These are phyloP conservation scores for Harrya chromipes DNA, from an alignment of 768 basidiomycete species.

Conservation along the genomic window DNA sequence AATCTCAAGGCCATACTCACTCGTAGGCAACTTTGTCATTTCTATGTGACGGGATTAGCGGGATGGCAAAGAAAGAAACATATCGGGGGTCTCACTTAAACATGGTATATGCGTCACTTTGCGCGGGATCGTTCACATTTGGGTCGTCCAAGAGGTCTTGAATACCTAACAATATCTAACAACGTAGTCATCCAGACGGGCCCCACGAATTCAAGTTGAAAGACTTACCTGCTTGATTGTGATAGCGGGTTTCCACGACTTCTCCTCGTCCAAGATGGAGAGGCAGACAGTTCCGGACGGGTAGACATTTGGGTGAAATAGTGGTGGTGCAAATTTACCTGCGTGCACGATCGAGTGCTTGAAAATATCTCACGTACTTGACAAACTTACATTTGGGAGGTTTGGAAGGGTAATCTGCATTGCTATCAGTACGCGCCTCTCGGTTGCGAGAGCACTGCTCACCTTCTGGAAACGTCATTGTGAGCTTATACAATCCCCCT, in stretches of 20 bases:
- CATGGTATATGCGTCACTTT: slow-evolving; percentile 98
- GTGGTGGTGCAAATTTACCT: slow-evolving; percentile 96
- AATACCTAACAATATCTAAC: slow-evolving; percentile 89
- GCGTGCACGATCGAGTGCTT: slow-evolving; percentile 12
- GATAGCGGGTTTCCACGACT: slow-evolving; percentile 98
- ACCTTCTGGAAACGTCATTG: slow-evolving; percentile 98
- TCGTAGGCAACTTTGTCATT: slow-evolving; percentile 94
- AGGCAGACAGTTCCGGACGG: slow-evolving; percentile 98
- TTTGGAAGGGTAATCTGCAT: slow-evolving; percentile 88
- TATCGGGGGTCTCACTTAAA: slow-evolving; percentile 74
- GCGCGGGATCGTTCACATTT: slow-evolving; percentile 96
- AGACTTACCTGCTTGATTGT: slow-evolving; percentile 90
- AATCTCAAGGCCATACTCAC: slow-evolving; percentile 42
- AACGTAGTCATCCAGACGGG: background rate
- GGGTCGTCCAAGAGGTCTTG: slow-evolving; percentile 95
- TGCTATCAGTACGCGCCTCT: slow-evolving; percentile 8
- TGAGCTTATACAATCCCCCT: slow-evolving; percentile 89
- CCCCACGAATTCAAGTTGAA: background rate
- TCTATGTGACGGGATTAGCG: slow-evolving; percentile 40
- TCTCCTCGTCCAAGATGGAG: slow-evolving; percentile 97
- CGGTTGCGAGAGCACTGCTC: slow-evolving; percentile 5
- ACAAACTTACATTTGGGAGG: slow-evolving; percentile 79
- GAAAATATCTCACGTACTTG: background rate
- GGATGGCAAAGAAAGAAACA: background rate
- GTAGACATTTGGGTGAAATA: slow-evolving; percentile 99